Base-by-base conservation (phyloP, 2,329 filamentous ascomycete genomes). In the Ophiosphaerella korrae region DNA sequence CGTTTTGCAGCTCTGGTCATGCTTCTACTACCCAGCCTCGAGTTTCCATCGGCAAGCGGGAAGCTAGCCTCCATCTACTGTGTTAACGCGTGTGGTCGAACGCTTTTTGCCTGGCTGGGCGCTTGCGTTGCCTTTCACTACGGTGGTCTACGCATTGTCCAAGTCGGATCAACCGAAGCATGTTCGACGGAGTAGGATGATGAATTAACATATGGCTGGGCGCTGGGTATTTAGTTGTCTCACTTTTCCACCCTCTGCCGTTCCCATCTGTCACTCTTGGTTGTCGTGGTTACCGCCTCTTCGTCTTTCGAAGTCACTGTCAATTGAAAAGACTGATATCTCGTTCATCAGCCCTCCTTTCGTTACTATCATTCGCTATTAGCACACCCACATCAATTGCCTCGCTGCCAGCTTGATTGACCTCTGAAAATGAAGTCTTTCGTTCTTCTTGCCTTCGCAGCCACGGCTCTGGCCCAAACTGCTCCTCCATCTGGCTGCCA, bases 401-500 rank as follows among this genome's bases (percentile, higher is more conserved):
- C 35, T 41, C 54, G 50, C 53, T 51, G 50, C 37, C 26, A 43
- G 34, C 44, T 57, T 49, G 33, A 56, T 24, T 37, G 31, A 53
- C 21, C 29, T 55, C 55, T 45, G 49, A 63, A 55, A 52, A 71
- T 71, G 66, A 70, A 68, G 59, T 67, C 64, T 40, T 65, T 69
- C 57, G 53, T 60, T 45, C 51, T 62, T 41, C 59, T 69, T 50
- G 62, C 61, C 58, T 53, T 73, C 42, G 66, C 60, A 42, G 70
- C 65, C 32, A 53, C 66, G 37, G 69, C 68, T 38, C 43, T 59
- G 43, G 66, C 65, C 16, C 63, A 68, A 45, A 57, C 63, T 32
- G 48, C 62, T 18, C 72, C 81, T 4, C 82, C 84, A 0, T 63
- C 71, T 1, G 81, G 80, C 48, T 89, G 86, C 75, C 65, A 68